phyloP scores from a whole-genome alignment of 345 rosid genomes.

The Melaleuca alternifolia region DNA sequence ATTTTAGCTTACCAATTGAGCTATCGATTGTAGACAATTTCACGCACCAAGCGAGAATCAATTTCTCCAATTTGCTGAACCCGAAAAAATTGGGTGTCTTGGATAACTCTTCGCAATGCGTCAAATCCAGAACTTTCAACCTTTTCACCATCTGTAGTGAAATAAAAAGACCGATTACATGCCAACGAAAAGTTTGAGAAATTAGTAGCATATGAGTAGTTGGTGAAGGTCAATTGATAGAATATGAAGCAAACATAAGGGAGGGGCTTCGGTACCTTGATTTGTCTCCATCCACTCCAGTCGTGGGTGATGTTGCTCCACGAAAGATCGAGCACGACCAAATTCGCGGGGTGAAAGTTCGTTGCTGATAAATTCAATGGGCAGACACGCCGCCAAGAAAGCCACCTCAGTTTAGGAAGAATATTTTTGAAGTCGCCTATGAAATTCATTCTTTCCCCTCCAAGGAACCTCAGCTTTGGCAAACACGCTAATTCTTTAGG shows the following conservation, averaged over 20 bases:
- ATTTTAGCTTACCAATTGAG: too few relatives aligned
- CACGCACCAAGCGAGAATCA: not conserved
- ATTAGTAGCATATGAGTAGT: too few relatives aligned
- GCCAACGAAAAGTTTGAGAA: too few relatives aligned
- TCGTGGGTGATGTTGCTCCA: too few relatives aligned
- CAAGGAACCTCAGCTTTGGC: not conserved
- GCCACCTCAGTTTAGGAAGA: not conserved
- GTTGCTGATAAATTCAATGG: accelerated
- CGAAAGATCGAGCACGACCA: not conserved
- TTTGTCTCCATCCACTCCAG: too few relatives aligned
- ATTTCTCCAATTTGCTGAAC: not conserved
- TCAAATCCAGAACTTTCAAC: not conserved
- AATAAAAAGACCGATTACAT: accelerated
- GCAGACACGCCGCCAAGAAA: not conserved
- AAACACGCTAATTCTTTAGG: not conserved
- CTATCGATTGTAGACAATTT: not conserved
- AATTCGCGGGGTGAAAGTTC: not conserved
- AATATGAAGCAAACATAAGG: too few relatives aligned
- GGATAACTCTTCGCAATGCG: accelerated
- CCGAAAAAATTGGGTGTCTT: not conserved
- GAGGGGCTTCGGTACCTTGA: too few relatives aligned
- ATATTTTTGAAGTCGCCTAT: accelerated
- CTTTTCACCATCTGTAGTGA: not conserved
- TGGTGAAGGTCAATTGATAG: too few relatives aligned
- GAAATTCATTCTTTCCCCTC: not conserved